A percentile compares a stretch with the other conserved stretches of the same genome.
phyloP scores from a whole-genome alignment of 2,329 filamentous ascomycete species.

The Trichoderma atrobrunneum region DNA sequence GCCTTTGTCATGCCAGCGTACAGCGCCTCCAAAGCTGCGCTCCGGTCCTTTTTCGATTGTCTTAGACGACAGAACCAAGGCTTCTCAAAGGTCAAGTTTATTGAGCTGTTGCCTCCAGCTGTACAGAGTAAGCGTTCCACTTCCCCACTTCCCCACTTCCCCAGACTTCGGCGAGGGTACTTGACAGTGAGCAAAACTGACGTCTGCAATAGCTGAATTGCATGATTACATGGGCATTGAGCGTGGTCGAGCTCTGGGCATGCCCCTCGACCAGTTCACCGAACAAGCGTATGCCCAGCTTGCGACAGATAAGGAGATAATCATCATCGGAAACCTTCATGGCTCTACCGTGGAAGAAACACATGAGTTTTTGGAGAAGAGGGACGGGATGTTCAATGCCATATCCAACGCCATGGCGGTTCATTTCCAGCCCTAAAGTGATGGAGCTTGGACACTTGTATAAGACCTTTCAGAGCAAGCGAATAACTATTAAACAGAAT shows the following conservation, averaged over 20 bases:
- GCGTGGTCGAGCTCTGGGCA: conserved; percentile 7
- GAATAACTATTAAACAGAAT: background rate
- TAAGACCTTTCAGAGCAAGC: background rate
- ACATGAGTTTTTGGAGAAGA: background rate
- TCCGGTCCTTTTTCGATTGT: conserved; percentile 24
- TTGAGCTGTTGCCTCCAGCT: conserved; percentile 24
- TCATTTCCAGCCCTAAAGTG: background rate
- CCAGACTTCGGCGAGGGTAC: background rate
- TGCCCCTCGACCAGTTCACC: conserved; percentile 14
- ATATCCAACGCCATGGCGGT: background rate
- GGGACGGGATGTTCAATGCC: background rate
- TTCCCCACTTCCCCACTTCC: too few species aligned
- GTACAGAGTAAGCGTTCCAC: conserved; percentile 21
- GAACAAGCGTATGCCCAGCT: conserved; percentile 6
- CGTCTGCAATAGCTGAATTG: background rate
- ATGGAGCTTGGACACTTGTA: background rate
- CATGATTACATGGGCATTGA: conserved; percentile 13
- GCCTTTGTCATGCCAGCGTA: conserved; percentile 23
- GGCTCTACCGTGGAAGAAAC: background rate
- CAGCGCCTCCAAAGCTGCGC: conserved; percentile 25
- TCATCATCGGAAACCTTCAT: background rate
- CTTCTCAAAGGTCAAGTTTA: conserved; percentile 20
- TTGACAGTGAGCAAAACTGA: background rate
- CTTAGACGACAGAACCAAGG: conserved; percentile 23
- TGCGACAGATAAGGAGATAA: conserved; percentile 8